A percentile compares a stretch with the other conserved stretches of the same genome.
Evolutionary conservation across 176 grass and related monocot genomes (phyloP).

Genomic region (Oryza punctata): DNA sequence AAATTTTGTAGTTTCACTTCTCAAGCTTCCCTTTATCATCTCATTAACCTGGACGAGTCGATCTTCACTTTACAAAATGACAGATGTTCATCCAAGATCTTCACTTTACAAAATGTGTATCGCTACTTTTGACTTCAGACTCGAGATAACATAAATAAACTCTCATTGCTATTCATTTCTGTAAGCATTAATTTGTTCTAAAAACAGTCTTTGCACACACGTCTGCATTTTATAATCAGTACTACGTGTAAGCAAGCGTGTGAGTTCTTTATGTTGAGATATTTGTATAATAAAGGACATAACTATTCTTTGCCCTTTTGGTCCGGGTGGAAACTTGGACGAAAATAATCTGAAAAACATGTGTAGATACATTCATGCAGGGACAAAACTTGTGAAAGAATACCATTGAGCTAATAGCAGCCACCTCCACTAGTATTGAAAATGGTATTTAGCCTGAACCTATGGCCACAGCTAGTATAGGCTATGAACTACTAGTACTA

Average conservation of each 20-base stretch:
- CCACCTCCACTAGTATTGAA: slow-evolving; percentile 36
- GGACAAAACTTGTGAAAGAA: slow-evolving; percentile 19
- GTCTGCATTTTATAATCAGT: not conserved
- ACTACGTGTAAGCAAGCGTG: not conserved
- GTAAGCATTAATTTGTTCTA: not conserved
- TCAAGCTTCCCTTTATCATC: slow-evolving; percentile 3
- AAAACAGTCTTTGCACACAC: not conserved
- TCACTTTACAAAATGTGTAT: not conserved
- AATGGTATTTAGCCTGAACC: slow-evolving; percentile 42
- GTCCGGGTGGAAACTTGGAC: slow-evolving; percentile 6
- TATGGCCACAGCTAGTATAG: slow-evolving; percentile 19
- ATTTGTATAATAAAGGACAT: slow-evolving; percentile 5
- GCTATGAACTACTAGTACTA: not conserved
- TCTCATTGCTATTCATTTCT: not conserved
- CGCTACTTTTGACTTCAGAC: slow-evolving; percentile 30
- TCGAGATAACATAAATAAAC: slow-evolving; percentile 22
- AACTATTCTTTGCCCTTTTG: not conserved
- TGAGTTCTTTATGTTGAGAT: slow-evolving; percentile 25
- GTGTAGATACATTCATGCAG: slow-evolving; percentile 17
- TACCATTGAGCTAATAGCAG: slow-evolving; percentile 41
- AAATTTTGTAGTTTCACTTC: not conserved
- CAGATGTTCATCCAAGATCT: slow-evolving; percentile 23
- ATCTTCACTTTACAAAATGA: not conserved
- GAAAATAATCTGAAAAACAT: slow-evolving; percentile 23
- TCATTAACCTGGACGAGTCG: not conserved